Evolutionary conservation across 2,329 filamentous ascomycete species (phyloP).

Genomic region (Penicillium sclerotiorum): DNA sequence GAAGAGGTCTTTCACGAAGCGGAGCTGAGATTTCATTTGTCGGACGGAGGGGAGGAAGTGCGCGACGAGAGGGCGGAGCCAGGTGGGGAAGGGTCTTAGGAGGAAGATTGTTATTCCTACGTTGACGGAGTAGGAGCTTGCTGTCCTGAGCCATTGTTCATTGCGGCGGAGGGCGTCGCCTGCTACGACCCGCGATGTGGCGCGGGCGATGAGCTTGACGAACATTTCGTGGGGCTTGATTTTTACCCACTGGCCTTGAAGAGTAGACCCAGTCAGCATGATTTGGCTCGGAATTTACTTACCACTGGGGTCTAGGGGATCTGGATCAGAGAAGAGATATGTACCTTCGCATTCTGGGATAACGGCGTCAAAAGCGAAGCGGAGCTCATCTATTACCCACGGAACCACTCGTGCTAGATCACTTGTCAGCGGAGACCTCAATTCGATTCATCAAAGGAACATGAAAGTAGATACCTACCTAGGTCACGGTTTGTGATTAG

Average conservation of each 20-base stretch:
- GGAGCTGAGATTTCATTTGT: conserved; percentile 33
- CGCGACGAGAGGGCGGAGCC: conserved; percentile 38
- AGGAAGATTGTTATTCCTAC: conserved; percentile 34
- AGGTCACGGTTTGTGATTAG: conserved; percentile 29
- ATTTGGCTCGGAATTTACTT: no score
- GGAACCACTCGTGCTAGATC: conserved; percentile 27
- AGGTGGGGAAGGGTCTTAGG: conserved; percentile 38
- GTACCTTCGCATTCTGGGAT: conserved; percentile 30
- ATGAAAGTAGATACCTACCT: conserved; percentile 18
- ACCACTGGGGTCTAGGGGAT: no score
- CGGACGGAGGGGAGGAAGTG: conserved; percentile 38
- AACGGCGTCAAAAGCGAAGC: conserved; percentile 25
- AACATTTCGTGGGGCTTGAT: conserved; percentile 30
- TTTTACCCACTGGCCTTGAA: conserved; percentile 25
- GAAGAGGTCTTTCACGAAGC: conserved; percentile 37
- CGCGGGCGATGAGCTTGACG: conserved; percentile 39
- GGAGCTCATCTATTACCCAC: conserved; percentile 29
- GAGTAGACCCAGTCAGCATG: not conserved
- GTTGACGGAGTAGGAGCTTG: conserved; percentile 39
- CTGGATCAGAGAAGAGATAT: not conserved
- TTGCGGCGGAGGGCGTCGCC: conserved; percentile 41
- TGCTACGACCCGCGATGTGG: conserved; percentile 46
- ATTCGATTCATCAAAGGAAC: not conserved
- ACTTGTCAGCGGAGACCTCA: not conserved
- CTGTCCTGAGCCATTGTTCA: conserved; percentile 40